Base-by-base conservation (phyloP, 805 yeast genomes). In the Monosporozyma solicola region DNA sequence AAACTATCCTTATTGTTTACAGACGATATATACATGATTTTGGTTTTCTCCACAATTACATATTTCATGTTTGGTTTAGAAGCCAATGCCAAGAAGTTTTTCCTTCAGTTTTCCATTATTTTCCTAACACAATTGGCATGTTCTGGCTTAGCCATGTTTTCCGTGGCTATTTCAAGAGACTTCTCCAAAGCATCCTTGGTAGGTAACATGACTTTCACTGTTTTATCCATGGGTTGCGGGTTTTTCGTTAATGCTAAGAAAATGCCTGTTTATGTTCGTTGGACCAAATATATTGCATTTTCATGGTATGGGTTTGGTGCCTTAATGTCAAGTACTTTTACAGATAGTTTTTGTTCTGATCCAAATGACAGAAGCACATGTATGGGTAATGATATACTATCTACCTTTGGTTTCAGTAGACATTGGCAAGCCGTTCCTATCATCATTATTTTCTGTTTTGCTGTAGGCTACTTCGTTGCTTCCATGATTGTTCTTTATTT, bases 211-310 rank as follows among this genome's bases (percentile, higher is more conserved):
- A 76, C 81, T 55, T 85, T 80, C 63, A 87, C 89, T 32, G 69
- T 85, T 29, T 88, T 87, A 61, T 80, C 87, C 51, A 79, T 85
- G 75, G 87, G 88, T 0, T 83, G 88, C 65, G 96, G 96, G 0
- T 86, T 80, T 67, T 87, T 85, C 62, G 85, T 84, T 24, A 87
- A 87, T 65, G 80, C 90, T 0, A 72, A 74, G 7, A 75, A 80
- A 1, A 76, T 87, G 82, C 95, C 95, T 0, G 95, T 86, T 1
- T 89, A 89, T 61, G 95, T 88, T 8, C 74, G 88, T 37, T 88
- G 96, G 96, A 77, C 84, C 5, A 86, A 84, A 63, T 88, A 85
- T 66, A 71, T 83, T 53, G 83, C 92, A 0, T 85, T 79, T 63
- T 74, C 84, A 51, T 89, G 91, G 87, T 88, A 85, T 62, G 83